Base-by-base conservation (phyloP, 2,329 filamentous ascomycete genomes). In the Botrytis elliptica region DNA sequence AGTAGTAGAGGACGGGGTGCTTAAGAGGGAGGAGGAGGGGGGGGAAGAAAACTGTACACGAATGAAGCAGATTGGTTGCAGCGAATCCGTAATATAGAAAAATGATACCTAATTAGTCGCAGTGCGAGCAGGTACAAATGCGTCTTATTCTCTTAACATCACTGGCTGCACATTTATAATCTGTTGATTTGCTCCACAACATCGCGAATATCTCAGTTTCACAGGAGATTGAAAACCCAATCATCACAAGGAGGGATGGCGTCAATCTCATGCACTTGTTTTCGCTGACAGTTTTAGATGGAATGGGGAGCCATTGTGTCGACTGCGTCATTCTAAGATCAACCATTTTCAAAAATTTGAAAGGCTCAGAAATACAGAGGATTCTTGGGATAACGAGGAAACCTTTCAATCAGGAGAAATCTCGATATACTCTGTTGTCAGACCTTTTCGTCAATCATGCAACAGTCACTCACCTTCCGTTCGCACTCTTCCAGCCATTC, bases 1-100 rank as follows among this genome's bases (percentile, higher is more conserved):
- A 49, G 42, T 38, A n/a, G 38, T 10, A 52, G 49, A 69, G 22
- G 33, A 12, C 6, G 12, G 29, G 10, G 52, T 33, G 38, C 4
- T 20, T 6, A 16, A 18, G 16, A 44, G 38, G 38, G 10, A 25
- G 14, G 25, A 29, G 33, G 40, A 22, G 52, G 7, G 33, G 44
- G 44, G 25, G 62, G 1, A 44, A 44, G 33, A 42, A 66, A 57
- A n/a, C n/a, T 72, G 60, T 67, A 72, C 62, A 67, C 46, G 62
- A 72, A n/a, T 59, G 60, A 57, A 59, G 49, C 25, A 70, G 42
- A 36, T 67, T 57, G 38, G 66, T 38, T 40, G 46, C 29, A 52
- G 62, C 46, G 46, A 40, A 72, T 72, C 57, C 49, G n/a, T 69
- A 69, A 72, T 72, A 67, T 72, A 72, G 44, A 72, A 62, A 57